Evolutionary conservation across 2,329 filamentous ascomycete species (phyloP).

Genomic region (Cladophialophora carrionii): DNA sequence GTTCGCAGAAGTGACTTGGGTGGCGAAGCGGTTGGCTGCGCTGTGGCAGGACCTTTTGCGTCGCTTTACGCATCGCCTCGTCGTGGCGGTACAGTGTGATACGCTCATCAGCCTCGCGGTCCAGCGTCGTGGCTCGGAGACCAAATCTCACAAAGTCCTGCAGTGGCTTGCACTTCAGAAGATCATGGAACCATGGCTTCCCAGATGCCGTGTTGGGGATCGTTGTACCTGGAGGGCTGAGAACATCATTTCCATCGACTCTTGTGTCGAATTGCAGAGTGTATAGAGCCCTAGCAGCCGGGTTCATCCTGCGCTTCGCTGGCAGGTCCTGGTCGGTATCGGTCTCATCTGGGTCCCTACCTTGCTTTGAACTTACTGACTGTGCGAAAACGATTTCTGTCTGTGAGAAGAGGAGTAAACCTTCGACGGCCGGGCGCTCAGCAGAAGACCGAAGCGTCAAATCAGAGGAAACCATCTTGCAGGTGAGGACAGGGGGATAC

Average conservation of each 20-base stretch:
- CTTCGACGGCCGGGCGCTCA: not conserved
- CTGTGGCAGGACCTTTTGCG: not conserved
- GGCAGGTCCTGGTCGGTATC: slow-evolving; percentile 1
- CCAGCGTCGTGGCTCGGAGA: not conserved
- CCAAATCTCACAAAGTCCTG: not conserved
- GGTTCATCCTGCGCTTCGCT: not conserved
- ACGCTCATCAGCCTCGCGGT: not conserved
- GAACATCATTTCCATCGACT: not conserved
- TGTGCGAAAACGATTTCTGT: not conserved
- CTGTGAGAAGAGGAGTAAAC: not conserved
- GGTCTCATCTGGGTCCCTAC: not conserved
- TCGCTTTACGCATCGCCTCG: not conserved
- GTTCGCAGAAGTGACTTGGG: not conserved
- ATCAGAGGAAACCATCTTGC: not conserved
- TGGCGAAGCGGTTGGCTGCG: not conserved
- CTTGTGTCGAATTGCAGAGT: not conserved
- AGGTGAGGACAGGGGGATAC: not conserved
- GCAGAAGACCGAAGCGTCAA: not conserved
- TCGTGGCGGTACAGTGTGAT: not conserved
- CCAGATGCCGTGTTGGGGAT: not conserved
- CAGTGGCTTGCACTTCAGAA: not conserved
- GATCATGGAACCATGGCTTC: not conserved
- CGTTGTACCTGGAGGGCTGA: not conserved
- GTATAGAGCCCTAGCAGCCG: not conserved
- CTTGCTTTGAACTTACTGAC: not conserved